A percentile compares a stretch with the other conserved stretches of the same genome.
Evolutionary conservation across 2,329 filamentous ascomycete species (phyloP).

Genomic region (Nannizziopsis barbatae): DNA sequence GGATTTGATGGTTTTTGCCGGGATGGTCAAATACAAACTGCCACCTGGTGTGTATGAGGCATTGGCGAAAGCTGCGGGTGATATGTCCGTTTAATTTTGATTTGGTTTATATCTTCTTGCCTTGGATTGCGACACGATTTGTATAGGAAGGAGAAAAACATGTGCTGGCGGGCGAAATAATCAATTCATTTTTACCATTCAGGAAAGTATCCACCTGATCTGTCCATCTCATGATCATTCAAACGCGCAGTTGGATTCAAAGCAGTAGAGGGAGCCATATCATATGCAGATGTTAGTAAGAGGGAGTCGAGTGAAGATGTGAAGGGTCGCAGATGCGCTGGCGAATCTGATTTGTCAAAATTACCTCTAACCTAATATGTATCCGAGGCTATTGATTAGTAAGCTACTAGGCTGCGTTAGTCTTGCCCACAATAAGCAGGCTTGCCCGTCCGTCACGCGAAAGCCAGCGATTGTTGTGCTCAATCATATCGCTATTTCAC

Average conservation of each 20-base stretch:
- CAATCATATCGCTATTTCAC: background rate
- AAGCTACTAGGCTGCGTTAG: slow-evolving; percentile 4
- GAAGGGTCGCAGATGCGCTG: background rate
- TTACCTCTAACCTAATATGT: background rate
- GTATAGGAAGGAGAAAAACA: background rate
- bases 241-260: too few species aligned
- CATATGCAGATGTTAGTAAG: too few species aligned
- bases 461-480: background rate
- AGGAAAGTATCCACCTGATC: too few species aligned
- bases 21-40: slow-evolving; percentile 81
- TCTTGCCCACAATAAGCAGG: slow-evolving; percentile 4
- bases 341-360: background rate
- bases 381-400: background rate
- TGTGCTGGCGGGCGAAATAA: background rate
- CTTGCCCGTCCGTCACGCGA: background rate
- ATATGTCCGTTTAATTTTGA: slow-evolving; percentile 28
- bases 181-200: too few species aligned
- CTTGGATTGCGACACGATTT: background rate
- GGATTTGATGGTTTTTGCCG: slow-evolving; percentile 88
- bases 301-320: too few species aligned
- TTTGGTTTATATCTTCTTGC: background rate
- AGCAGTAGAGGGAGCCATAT: too few species aligned
- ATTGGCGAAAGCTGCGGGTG: slow-evolving; percentile 67
- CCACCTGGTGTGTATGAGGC: slow-evolving; percentile 80
- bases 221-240: too few species aligned